Evolutionary conservation across 73 alveolate genomes (phyloP).

Genomic region (Paramecium caudatum): DNA sequence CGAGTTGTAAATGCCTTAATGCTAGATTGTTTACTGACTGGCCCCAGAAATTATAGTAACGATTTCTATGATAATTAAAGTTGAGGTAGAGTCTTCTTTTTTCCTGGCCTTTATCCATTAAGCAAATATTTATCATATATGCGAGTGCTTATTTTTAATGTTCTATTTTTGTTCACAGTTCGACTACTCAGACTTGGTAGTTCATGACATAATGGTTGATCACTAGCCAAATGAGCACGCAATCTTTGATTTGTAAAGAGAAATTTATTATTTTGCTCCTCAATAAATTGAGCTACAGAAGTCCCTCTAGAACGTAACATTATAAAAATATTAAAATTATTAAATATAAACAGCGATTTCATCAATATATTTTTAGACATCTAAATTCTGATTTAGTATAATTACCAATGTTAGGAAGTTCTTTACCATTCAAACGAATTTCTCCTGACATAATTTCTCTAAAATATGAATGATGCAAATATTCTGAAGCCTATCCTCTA

Average conservation of each 20-base stretch:
- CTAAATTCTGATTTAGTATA: background rate
- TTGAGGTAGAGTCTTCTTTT: slow-evolving; percentile 23
- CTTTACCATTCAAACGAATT: background rate
- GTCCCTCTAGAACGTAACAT: background rate
- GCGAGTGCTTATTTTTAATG: slow-evolving; percentile 25
- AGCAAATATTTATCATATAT: slow-evolving; percentile 25
- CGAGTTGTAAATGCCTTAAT: slow-evolving; percentile 5
- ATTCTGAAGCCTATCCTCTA: background rate
- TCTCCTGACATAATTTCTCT: background rate
- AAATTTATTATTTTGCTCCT: background rate
- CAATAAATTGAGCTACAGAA: background rate
- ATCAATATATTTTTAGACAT: background rate
- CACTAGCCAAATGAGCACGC: slow-evolving; percentile 6
- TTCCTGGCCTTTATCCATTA: slow-evolving; percentile 6
- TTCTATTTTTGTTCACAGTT: background rate
- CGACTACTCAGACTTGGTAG: background rate
- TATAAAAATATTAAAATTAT: background rate
- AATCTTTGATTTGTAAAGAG: slow-evolving; percentile 32
- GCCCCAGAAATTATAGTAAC: background rate
- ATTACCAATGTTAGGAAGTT: background rate
- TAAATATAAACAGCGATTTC: background rate
- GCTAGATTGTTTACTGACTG: background rate
- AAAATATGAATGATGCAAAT: background rate
- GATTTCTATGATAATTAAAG: background rate
- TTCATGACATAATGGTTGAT: background rate